These are phyloP conservation scores for Botryotinia convoluta DNA, from an alignment of 2,329 filamentous ascomycete genomes.

Conservation along the genomic window DNA sequence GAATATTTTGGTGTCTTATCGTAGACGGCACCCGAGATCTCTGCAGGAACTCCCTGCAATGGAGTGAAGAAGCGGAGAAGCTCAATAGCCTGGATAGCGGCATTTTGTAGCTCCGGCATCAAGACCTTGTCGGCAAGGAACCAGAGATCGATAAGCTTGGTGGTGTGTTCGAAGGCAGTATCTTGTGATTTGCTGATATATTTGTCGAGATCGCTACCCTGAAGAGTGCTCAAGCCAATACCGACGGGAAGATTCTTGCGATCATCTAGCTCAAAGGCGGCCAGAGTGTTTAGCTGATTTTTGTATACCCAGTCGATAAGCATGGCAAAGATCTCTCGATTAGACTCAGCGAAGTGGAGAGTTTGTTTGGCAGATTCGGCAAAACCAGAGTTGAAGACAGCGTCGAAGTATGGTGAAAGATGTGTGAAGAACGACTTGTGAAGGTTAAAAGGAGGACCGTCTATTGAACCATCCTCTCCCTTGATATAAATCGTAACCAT, in stretches of 20 bases:
- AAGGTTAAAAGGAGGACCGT: neutral
- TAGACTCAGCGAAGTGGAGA: neutral
- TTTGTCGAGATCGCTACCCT: neutral
- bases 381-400: slow-evolving; percentile 14
- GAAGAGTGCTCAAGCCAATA: neutral
- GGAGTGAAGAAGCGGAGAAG: neutral
- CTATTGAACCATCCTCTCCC: neutral
- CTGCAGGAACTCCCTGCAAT: neutral
- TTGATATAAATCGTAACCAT: neutral
- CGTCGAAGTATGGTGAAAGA: slow-evolving; percentile 16
- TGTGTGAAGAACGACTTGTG: slow-evolving; percentile 15
- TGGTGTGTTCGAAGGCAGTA: neutral
- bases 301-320: slow-evolving; percentile 1
- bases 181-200: neutral
- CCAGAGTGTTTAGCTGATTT: neutral
- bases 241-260: neutral
- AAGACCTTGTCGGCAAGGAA: slow-evolving; percentile 1
- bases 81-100: neutral
- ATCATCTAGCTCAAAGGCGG: neutral
- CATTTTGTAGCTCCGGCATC: slow-evolving; percentile 1
- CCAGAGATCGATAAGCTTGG: slow-evolving; percentile 8
- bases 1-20: neutral
- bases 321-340: neutral
- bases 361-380: slow-evolving; percentile 13
- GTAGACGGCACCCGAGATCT: neutral